Base-by-base conservation (phyloP, 306 rosid genomes). In the Nissolia schottii region DNA sequence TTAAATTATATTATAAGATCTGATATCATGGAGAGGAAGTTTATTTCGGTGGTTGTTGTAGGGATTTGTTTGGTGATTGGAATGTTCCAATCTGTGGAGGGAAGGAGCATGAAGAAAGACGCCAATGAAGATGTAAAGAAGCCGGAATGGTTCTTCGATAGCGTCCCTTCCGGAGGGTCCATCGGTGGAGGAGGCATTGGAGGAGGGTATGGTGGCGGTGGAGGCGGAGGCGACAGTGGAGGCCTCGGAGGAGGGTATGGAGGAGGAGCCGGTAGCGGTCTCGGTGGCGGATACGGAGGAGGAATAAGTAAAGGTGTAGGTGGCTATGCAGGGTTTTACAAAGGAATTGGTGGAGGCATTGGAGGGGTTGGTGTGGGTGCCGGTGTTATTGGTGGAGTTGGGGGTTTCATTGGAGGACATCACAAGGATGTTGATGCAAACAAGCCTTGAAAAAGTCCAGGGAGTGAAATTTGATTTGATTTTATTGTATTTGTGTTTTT, bases 1-100 rank as follows among this genome's bases (percentile, higher is more conserved):
- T 32, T 8, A 55, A n/a, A n/a, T n/a, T n/a, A 29, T 43, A 34
- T 4, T 41, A 12, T 0, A 41, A 43, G 19, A 49, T 57, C 1
- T n/a, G n/a, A n/a, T n/a, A 41, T 19, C 22, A 84, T 75, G 87
- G 80, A 22, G 84, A 72, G 61, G 55, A 87, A 62, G 82, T 67
- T 79, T 16, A 67, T 37, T 45, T 79, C n/a, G 1, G 71, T 74
- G 76, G 51, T 57, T 54, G 56, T 81, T 61, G 31, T 83, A 1
- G 82, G 85, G 67, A 12, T 77, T 43, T 84, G 75, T 55, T 73
- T 77, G 45, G 72, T 74, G 34, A 19, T 78, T n/a, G 78, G 79
- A 66, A 75, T 79, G 51, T 67, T 58, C 40, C 46, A 64, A 16
- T 5, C 71, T 7, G 83, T 78, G 15, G 78, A 75, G 51, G 87